phyloP scores from a whole-genome alignment of 2,329 filamentous ascomycete genomes.

The Diaporthe australafricana region DNA sequence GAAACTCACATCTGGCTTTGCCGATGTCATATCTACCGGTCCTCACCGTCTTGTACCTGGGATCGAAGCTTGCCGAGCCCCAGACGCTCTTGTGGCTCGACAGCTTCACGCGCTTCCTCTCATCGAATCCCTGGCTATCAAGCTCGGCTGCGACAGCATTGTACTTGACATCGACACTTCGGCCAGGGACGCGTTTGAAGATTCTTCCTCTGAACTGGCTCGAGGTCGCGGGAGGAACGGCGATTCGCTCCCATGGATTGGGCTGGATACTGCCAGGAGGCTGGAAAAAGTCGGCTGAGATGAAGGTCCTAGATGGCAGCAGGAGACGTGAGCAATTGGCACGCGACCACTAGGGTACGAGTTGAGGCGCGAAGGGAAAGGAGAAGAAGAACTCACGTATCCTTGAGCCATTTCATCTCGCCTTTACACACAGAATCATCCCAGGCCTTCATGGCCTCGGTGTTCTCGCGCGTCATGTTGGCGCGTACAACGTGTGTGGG shows the following conservation, averaged over 20 bases:
- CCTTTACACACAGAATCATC: neutral
- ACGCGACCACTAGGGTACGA: neutral
- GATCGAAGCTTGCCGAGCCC: conserved; percentile 48
- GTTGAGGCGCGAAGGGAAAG: neutral
- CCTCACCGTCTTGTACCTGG: conserved; percentile 17
- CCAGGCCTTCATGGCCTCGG: conserved; percentile 3
- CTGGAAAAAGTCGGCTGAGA: conserved; percentile 42
- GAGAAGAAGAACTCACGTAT: conserved; percentile 24
- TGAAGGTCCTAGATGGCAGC: conserved; percentile 34
- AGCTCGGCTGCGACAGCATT: conserved; percentile 45
- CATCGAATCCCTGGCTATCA: conserved; percentile 45
- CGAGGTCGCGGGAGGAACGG: conserved; percentile 39
- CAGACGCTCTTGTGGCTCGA: conserved; percentile 47
- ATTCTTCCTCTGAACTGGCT: conserved; percentile 41
- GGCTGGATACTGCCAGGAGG: conserved; percentile 40
- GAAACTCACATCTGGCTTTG: conserved; percentile 43
- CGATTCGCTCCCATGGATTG: conserved; percentile 47
- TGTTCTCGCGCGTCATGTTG: neutral
- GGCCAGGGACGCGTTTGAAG: conserved; percentile 46
- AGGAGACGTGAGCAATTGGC: conserved; percentile 1
- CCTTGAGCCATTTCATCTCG: conserved; percentile 27
- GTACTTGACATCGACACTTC: conserved; percentile 36
- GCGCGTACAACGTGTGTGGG: neutral
- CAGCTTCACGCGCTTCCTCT: conserved; percentile 50
- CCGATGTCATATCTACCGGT: conserved; percentile 39